Evolutionary conservation across 306 rosid genomes (phyloP).

Genomic region (Hippophae tibetana): DNA sequence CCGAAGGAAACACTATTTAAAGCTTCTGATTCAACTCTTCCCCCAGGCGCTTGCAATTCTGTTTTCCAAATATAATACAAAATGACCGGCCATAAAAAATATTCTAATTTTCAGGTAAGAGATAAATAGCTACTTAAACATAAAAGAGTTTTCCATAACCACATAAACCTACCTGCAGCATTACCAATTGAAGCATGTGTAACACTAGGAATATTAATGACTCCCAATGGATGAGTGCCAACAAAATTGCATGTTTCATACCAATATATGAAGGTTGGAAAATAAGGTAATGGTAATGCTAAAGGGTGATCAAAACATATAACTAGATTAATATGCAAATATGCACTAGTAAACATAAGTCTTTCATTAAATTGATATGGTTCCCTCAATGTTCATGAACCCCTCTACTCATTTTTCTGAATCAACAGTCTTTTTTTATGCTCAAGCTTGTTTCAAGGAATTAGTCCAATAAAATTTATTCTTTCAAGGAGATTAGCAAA

Average conservation of each 20-base stretch:
- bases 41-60: constrained; percentile 53
- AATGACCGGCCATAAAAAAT: not conserved
- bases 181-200: not conserved
- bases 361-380: not conserved
- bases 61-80: constrained; percentile 21
- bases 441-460: no score
- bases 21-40: constrained; percentile 44
- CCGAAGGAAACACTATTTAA: constrained; percentile 15
- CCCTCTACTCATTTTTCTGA: not conserved
- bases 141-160: no score
- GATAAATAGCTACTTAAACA: no score
- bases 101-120: no score
- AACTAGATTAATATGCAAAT: no score
- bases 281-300: no score
- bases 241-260: not conserved
- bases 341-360: not conserved
- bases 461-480: not conserved
- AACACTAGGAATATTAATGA: no score
- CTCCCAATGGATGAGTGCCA: not conserved
- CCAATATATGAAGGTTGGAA: not conserved
- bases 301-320: no score
- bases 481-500: not conserved
- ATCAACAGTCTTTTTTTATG: not conserved
- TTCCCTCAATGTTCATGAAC: not conserved
- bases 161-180: not conserved